Conservation (phyloP, 2,329 filamentous ascomycete genomes). For the Fonsecaea erecta region DNA sequence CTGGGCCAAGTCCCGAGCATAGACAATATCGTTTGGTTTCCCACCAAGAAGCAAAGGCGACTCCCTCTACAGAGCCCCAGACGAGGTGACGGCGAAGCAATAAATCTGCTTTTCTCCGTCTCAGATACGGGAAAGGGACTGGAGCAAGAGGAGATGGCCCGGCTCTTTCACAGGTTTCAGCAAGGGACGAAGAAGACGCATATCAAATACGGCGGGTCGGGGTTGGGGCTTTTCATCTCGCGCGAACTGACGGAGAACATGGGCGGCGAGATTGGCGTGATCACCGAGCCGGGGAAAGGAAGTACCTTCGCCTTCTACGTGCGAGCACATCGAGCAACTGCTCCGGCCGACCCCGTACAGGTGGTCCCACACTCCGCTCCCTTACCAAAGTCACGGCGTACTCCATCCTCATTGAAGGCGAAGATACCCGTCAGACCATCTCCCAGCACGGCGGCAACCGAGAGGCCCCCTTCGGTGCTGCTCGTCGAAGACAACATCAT, state of each 20-base stretch:
- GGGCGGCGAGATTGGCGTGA: conserved; percentile 76
- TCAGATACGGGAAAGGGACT: conserved; percentile 77
- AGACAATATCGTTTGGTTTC: conserved; percentile 28
- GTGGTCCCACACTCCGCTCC: background rate
- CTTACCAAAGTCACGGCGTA: background rate
- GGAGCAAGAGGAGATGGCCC: conserved; percentile 70
- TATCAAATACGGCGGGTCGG: conserved; percentile 77
- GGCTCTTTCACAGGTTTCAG: conserved; percentile 76
- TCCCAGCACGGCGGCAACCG: background rate
- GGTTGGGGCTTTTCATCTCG: conserved; percentile 77
- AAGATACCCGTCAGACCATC: background rate
- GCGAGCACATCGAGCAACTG: conserved; percentile 43
- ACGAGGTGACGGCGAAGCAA: conserved; percentile 60
- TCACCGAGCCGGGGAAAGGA: conserved; percentile 57
- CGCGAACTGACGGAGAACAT: conserved; percentile 76
- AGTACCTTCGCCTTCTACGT: conserved; percentile 65
- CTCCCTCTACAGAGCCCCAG: conserved; percentile 48
- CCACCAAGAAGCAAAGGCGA: conserved; percentile 23
- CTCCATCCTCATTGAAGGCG: background rate
- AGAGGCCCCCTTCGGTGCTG: conserved; percentile 38
- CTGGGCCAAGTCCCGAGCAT: conserved; percentile 5
- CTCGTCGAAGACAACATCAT: conserved; percentile 52
- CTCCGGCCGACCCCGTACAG: conserved; percentile 1
- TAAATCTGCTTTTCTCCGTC: conserved; percentile 73
- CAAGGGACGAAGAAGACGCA: conserved; percentile 77